phyloP scores from a whole-genome alignment of 2,329 filamentous ascomycete species.

The Xylaria sp. region DNA sequence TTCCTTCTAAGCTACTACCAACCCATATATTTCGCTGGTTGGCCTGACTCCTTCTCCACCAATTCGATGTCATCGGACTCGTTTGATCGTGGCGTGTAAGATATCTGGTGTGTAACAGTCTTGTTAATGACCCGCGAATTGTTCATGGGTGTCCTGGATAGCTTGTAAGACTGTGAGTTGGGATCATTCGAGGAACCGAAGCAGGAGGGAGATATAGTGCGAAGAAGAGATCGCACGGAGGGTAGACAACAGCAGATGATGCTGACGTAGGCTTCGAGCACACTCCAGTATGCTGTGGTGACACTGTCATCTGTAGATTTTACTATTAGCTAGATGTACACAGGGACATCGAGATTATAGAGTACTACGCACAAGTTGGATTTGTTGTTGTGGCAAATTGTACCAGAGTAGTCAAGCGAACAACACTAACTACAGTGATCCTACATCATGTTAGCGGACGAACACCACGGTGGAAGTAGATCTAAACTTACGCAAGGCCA shows the following conservation, averaged over 20 bases:
- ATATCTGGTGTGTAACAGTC: conserved; percentile 28
- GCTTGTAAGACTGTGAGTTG: conserved; percentile 26
- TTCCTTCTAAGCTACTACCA: conserved; percentile 20
- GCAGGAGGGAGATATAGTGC: conserved; percentile 17
- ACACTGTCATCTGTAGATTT: conserved; percentile 29
- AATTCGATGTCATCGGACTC: conserved; percentile 28
- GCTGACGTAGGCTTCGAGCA: conserved; percentile 33
- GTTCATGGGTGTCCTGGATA: conserved; percentile 22
- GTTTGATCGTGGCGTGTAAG: conserved; percentile 24
- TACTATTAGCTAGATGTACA: conserved; percentile 15
- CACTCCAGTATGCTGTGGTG: conserved; percentile 34
- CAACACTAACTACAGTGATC: conserved; percentile 29
- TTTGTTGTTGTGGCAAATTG: conserved; percentile 31
- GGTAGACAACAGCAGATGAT: conserved; percentile 35
- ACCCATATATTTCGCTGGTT: conserved; percentile 21
- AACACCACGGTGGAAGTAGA: conserved; percentile 3
- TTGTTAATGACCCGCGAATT: conserved; percentile 28
- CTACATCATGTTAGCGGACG: conserved; percentile 18
- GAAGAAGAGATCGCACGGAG: conserved; percentile 27
- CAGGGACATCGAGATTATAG: not conserved
- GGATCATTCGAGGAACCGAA: conserved; percentile 31
- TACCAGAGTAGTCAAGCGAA: conserved; percentile 29
- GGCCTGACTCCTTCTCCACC: conserved; percentile 22
- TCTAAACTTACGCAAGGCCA: conserved; percentile 29
- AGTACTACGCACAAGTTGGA: conserved; percentile 27